phyloP scores from a whole-genome alignment of 768 basidiomycete species.

The Boletus insuetus region DNA sequence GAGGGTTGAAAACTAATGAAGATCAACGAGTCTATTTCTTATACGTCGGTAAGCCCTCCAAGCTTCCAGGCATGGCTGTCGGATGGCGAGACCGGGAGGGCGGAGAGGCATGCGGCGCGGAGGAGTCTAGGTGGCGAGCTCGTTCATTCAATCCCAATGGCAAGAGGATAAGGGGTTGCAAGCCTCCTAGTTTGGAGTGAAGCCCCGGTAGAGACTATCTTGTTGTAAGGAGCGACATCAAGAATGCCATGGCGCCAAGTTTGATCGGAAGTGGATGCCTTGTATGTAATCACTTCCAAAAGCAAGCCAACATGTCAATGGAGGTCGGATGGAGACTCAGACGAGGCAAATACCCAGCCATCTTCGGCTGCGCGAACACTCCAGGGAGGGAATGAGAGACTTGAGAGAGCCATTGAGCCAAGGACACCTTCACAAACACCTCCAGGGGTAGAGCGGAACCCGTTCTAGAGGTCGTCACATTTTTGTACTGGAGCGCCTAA shows the following conservation, averaged over 20 bases:
- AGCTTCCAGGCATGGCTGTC: neutral
- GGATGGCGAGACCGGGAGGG: neutral
- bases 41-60: slow-evolving; percentile 1
- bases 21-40: neutral
- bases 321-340: neutral
- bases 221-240: neutral
- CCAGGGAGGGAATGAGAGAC: neutral
- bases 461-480: neutral
- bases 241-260: neutral
- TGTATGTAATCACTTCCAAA: neutral
- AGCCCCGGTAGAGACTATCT: neutral
- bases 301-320: neutral
- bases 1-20: neutral
- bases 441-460: neutral
- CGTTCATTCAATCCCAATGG: neutral
- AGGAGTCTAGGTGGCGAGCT: neutral
- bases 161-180: neutral
- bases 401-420: neutral
- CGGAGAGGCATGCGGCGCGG: neutral
- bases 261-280: neutral
- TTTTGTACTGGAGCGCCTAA: too few species aligned
- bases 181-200: neutral
- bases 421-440: neutral
- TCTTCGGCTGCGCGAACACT: neutral
- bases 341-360: neutral